Evolutionary conservation across 78 protist genomes (phyloP), one percentile per base, ranked within the genome.

Genomic region (Neovahlkampfia damariscottae): DNA sequence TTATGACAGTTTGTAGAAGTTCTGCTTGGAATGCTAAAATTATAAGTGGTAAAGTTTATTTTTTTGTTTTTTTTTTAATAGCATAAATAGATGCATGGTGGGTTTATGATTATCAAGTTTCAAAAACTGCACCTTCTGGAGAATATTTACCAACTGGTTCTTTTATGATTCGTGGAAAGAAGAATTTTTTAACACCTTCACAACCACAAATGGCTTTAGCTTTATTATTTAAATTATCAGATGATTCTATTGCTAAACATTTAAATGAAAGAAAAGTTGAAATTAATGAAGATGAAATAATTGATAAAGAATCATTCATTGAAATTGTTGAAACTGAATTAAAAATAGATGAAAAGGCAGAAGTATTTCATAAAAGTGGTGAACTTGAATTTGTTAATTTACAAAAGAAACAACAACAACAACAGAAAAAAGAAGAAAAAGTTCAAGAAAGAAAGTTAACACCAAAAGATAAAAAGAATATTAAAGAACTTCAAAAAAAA

Each of bases 61-160:
- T n/a, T n/a, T n/a, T n/a, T n/a, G n/a, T n/a, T n/a, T n/a, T n/a
- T n/a, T n/a, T n/a, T n/a, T n/a, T n/a, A n/a, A n/a, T n/a, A n/a
- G n/a, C n/a, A n/a, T n/a, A n/a, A n/a, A n/a, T 89, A 1, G 4
- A 72, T 27, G 97, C 98, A 8, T 97, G 88, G 80, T 97, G 98
- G 98, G 99, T 95, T 2, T 41, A 80, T 29, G 71, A 76, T 4
- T 31, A 81, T 41, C 97, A 94, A 72, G 96, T 95, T 41, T 77
- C 87, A 10, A 92, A 92, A 72, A 89, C 95, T 1, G 96, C 99
- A 0, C 97, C 94, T 31, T 68, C 94, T 3, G 99, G 98, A 27
- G 95, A 92, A 73, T 93, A 72, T 72, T 76, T 94, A 2, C 38
- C 88, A n/a, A 82, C 97, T 2, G 99, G 99, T 38, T 39, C 85